Conservation (phyloP, 768 basidiomycete species). For the Leccinum disarticulatum region DNA sequence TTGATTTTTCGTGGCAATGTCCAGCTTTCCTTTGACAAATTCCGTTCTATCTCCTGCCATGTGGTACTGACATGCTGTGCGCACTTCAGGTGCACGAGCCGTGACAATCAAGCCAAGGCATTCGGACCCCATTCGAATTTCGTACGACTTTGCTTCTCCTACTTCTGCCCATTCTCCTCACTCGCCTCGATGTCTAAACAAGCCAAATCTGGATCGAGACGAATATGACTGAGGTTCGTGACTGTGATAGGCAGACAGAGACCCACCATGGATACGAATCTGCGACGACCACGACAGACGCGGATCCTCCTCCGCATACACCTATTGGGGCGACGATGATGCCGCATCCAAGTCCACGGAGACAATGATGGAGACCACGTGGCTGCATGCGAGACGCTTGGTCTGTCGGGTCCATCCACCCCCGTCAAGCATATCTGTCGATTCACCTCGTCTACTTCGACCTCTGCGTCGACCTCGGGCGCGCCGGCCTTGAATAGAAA, state of each 20-base stretch:
- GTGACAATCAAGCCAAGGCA: constrained; percentile 8
- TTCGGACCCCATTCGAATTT: constrained; percentile 4
- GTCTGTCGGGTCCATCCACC: constrained; percentile 14
- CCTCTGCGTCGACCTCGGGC: too few relatives aligned
- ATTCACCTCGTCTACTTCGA: neutral
- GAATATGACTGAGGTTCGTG: neutral
- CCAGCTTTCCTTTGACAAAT: too few relatives aligned
- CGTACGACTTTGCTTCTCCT: constrained; percentile 3
- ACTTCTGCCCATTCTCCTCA: neutral
- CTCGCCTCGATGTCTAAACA: constrained; percentile 2
- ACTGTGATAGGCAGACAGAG: constrained; percentile 23
- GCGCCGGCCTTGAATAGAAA: too few relatives aligned
- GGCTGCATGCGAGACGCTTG: neutral
- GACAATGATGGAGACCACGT: constrained; percentile 12
- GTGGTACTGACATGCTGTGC: too few relatives aligned
- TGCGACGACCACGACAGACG: constrained; percentile 5
- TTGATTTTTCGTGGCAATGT: too few relatives aligned
- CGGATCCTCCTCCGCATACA: neutral
- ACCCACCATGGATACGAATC: constrained; percentile 29
- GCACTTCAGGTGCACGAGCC: constrained; percentile 3
- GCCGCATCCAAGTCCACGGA: constrained; percentile 6
- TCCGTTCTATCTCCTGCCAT: too few relatives aligned
- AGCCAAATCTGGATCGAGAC: constrained; percentile 5
- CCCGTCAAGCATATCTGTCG: constrained; percentile 17
- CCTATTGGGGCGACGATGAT: constrained; percentile 16